Conservation (phyloP, 2,329 filamentous ascomycete genomes). For the Pestalotiopsis sp. region DNA sequence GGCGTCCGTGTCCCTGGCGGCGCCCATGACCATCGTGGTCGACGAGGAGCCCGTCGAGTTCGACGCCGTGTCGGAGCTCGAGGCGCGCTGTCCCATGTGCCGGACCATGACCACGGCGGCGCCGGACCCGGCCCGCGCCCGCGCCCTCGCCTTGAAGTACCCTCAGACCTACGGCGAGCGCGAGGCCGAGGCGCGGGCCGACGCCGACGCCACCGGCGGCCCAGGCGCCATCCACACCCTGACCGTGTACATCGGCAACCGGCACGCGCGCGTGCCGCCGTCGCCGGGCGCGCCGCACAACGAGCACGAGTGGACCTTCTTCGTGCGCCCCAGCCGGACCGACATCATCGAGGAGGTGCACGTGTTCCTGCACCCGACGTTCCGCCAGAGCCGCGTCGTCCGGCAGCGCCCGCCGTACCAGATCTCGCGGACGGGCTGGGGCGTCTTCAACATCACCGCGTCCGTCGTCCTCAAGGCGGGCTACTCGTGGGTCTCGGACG, state of each 20-base stretch:
- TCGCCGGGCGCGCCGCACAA: slow-evolving; percentile 28
- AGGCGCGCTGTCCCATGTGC: slow-evolving; percentile 48
- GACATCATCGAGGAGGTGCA: slow-evolving; percentile 47
- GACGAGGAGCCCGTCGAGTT: slow-evolving; percentile 33
- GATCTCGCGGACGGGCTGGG: slow-evolving; percentile 43
- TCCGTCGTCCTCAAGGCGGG: slow-evolving; percentile 42
- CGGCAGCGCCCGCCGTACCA: slow-evolving; percentile 39
- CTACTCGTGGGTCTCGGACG: slow-evolving; percentile 43
- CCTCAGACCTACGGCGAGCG: slow-evolving; percentile 36
- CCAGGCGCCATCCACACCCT: slow-evolving; percentile 36
- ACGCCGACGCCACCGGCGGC: slow-evolving; percentile 22
- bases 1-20: slow-evolving; percentile 41
- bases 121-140: slow-evolving; percentile 27
- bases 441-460: slow-evolving; percentile 40
- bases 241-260: slow-evolving; percentile 46
- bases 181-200: slow-evolving; percentile 33
- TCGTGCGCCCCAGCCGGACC: slow-evolving; percentile 41
- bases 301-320: slow-evolving; percentile 47
- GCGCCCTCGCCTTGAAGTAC: slow-evolving; percentile 35
- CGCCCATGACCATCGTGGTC: slow-evolving; percentile 40
- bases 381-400: slow-evolving; percentile 36
- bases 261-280: slow-evolving; percentile 33
- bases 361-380: slow-evolving; percentile 43
- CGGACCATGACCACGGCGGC: slow-evolving; percentile 39
- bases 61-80: slow-evolving; percentile 27